These are phyloP conservation scores for Rhizophora mangle DNA, from an alignment of 345 rosid genomes.

Conservation along the genomic window DNA sequence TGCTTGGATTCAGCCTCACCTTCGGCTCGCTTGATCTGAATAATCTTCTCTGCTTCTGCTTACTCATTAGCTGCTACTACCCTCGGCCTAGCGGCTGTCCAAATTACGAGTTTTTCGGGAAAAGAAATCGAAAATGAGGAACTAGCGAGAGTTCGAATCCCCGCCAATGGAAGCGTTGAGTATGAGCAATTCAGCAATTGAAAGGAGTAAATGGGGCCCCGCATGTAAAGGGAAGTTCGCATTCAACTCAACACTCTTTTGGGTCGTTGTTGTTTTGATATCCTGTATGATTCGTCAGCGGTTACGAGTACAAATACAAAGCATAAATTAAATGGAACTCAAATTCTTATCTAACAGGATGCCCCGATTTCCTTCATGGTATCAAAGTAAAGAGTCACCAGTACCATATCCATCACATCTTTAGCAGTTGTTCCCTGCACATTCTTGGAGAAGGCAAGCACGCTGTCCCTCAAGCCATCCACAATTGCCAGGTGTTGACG, in stretches of 20 bases:
- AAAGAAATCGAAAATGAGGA: background rate
- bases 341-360: background rate
- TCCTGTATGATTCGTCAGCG: no score
- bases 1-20: slow-evolving; percentile 23
- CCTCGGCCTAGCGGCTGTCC: slow-evolving; percentile 22
- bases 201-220: no score
- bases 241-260: no score
- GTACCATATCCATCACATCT: slow-evolving; percentile 15
- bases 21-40: slow-evolving; percentile 21
- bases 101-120: background rate
- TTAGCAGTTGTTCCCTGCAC: slow-evolving; percentile 10
- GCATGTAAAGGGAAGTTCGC: no score
- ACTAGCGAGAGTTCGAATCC: no score
- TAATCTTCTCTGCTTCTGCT: slow-evolving; percentile 21
- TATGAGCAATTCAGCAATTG: no score
- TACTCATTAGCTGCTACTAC: slow-evolving; percentile 25
- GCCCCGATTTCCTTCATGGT: slow-evolving; percentile 15
- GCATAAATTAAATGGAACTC: no score
- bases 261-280: no score
- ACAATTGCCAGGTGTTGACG: slow-evolving; percentile 16
- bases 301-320: no score
- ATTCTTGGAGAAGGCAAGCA: slow-evolving; percentile 14
- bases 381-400: slow-evolving; percentile 15
- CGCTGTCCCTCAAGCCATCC: slow-evolving; percentile 10
- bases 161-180: no score